Evolutionary conservation across 305 asterid species (phyloP), one percentile per base, ranked within the genome.

Genomic region (Fraxinus floribunda): DNA sequence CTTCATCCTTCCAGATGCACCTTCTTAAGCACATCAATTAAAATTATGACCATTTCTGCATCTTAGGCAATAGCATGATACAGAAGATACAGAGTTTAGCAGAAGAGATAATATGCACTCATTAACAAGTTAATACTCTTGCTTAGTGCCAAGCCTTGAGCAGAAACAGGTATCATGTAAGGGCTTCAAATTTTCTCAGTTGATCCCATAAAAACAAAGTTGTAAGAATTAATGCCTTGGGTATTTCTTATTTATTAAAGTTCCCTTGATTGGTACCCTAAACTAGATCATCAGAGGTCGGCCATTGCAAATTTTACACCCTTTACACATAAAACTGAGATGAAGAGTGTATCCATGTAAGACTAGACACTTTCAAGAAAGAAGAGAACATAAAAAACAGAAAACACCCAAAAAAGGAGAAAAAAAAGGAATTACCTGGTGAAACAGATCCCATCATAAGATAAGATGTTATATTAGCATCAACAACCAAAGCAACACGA

Each of bases 381-480:
- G 55, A 64, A 64, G 34, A 24, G 73, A 24, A 10, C 73, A 49
- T 4, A 49, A 15, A n/a, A 66, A 66, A 66, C 74, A 66, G 36
- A 66, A 66, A 38, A 60, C 84, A 70, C 62, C 41, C 11, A 75
- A 81, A 24, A 38, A 29, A 68, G 32, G 39, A 68, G 39, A 0
- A 13, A 29, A 7, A 11, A 1, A 24, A 75, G 44, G 86, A 84
- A 85, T 81, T 71, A 94, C 98, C 99, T 92, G 98, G 99, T 87
- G 99, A 97, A 89, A 97, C 99, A 89, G 99, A 97, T 88, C 99
- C 99, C 99, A 97, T 97, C 99, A 97, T 97, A 80, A 97, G 98
- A 89, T 97, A 97, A 79, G 98, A 94, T 38, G 99, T 97, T 84
- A 97, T 97, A 88, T 97, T 96, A 79, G 99, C 98, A 89, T 97